Conservation (phyloP, 2,329 filamentous ascomycete species). For the Dothideomycetes sp. region DNA sequence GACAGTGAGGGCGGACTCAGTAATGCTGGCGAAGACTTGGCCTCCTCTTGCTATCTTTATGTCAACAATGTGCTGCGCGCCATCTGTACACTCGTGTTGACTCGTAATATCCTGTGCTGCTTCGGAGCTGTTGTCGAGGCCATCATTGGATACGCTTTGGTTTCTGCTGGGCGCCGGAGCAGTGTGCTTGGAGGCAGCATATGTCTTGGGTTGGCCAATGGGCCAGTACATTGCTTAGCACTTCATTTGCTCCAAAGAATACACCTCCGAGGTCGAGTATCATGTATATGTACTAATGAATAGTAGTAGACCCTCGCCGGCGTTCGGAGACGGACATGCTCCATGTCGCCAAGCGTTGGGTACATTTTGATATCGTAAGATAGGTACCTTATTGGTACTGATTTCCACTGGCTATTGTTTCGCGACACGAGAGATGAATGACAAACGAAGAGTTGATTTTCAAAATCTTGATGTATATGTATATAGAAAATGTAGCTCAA, state of each 20-base stretch:
- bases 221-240: conserved; percentile 71
- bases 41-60: conserved; percentile 69
- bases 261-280: background rate
- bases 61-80: conserved; percentile 49
- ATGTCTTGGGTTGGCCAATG: conserved; percentile 72
- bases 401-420: too few species aligned
- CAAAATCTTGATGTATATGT: too few species aligned
- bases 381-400: too few species aligned
- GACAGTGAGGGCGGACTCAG: conserved; percentile 71
- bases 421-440: too few species aligned
- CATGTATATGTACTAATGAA: conserved; percentile 6
- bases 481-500: too few species aligned
- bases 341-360: too few species aligned
- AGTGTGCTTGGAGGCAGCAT: conserved; percentile 60
- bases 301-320: too few species aligned
- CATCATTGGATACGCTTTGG: conserved; percentile 49
- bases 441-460: too few species aligned
- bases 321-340: too few species aligned
- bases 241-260: conserved; percentile 8
- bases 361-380: too few species aligned
- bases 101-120: background rate
- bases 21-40: conserved; percentile 80
- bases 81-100: conserved; percentile 1
- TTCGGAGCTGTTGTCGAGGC: conserved; percentile 20
- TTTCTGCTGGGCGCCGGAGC: conserved; percentile 33